These are phyloP conservation scores for Chenopodium berlandieri DNA, from an alignment of 148 eudicot species.

Conservation along the genomic window DNA sequence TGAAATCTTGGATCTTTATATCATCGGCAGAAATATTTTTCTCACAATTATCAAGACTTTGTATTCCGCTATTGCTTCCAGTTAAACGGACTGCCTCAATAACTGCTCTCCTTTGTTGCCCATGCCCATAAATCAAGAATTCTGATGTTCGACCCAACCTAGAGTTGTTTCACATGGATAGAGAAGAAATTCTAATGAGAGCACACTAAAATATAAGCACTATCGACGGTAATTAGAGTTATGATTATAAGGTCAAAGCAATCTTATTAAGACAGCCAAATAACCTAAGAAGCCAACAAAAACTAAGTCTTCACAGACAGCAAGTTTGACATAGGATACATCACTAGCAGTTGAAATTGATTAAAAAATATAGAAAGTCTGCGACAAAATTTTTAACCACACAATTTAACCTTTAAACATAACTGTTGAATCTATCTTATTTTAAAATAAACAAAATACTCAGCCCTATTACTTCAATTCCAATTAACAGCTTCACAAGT, in stretches of 20 bases:
- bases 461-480: background rate
- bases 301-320: background rate
- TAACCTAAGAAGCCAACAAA: background rate
- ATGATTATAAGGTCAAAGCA: background rate
- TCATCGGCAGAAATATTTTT: slow-evolving; percentile 38
- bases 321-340: background rate
- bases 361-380: too few relatives aligned
- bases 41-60: slow-evolving; percentile 33
- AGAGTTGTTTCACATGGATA: slow-evolving; percentile 12
- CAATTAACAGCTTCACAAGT: background rate
- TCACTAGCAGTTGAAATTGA: background rate
- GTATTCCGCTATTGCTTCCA: slow-evolving; percentile 42
- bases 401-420: background rate
- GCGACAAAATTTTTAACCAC: background rate
- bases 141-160: slow-evolving; percentile 88
- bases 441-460: too few relatives aligned
- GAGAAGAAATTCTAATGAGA: background rate
- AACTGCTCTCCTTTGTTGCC: slow-evolving; percentile 90
- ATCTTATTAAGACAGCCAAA: background rate
- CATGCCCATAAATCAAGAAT: slow-evolving; percentile 86
- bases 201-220: background rate
- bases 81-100: slow-evolving; percentile 81
- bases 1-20: slow-evolving; percentile 44
- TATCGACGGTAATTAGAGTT: background rate
- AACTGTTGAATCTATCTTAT: background rate